phyloP scores from a whole-genome alignment of 2,329 filamentous ascomycete genomes.

The Pyricularia grisea region DNA sequence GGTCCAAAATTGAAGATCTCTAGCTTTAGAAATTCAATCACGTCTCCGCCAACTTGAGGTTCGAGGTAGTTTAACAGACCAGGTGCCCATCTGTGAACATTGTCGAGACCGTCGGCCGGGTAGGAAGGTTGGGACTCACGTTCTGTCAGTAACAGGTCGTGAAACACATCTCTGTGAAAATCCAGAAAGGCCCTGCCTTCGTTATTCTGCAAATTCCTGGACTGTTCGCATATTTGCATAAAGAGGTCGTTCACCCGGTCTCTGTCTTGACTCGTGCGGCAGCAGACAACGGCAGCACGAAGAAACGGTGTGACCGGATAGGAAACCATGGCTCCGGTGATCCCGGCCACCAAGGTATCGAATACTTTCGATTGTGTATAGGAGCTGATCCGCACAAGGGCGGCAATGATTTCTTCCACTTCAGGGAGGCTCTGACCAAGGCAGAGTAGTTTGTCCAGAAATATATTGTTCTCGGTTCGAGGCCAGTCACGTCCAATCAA shows the following conservation, averaged over 20 bases:
- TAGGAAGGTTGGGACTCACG: background rate
- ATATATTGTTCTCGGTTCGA: slow-evolving; percentile 32
- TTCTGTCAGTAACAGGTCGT: slow-evolving; percentile 8
- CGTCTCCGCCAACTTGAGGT: slow-evolving; percentile 26
- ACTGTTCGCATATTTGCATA: slow-evolving; percentile 32
- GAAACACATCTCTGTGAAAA: slow-evolving; percentile 27
- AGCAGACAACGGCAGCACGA: slow-evolving; percentile 41
- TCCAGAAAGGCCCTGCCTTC: slow-evolving; percentile 41
- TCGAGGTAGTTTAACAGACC: slow-evolving; percentile 38
- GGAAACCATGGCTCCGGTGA: slow-evolving; percentile 38
- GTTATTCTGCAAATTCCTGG: slow-evolving; percentile 30
- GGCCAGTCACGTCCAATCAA: slow-evolving; percentile 13
- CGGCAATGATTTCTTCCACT: slow-evolving; percentile 46
- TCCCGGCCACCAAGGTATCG: slow-evolving; percentile 40
- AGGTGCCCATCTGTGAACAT: slow-evolving; percentile 39
- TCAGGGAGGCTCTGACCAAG: slow-evolving; percentile 46
- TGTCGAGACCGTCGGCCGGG: slow-evolving; percentile 13
- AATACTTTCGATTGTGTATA: slow-evolving; percentile 42
- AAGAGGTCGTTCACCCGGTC: slow-evolving; percentile 28
- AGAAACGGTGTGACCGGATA: slow-evolving; percentile 46
- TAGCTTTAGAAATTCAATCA: slow-evolving; percentile 33
- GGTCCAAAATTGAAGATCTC: slow-evolving; percentile 30
- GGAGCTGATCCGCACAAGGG: slow-evolving; percentile 43
- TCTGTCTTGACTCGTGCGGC: slow-evolving; percentile 27
- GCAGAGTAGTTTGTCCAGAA: slow-evolving; percentile 56